Evolutionary conservation across 78 protist species (phyloP), one percentile per base, ranked within the genome.

Genomic region (Dictyostelium discoideum): DNA sequence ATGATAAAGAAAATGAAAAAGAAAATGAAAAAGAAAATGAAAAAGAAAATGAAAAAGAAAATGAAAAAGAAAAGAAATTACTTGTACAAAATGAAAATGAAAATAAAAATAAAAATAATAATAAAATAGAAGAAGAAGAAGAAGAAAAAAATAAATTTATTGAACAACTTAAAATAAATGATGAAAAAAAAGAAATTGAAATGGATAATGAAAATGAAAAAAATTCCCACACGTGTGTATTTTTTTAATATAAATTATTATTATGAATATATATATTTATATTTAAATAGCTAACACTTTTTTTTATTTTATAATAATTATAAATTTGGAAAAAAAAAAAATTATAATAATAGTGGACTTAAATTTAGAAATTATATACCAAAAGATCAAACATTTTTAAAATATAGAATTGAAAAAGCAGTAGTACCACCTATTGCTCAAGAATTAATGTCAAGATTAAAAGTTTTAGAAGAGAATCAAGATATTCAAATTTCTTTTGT

Each of bases 311-410:
- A 32, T 32, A 32, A 32, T 32, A 32, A 32, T 32, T 32, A 32
- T 32, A 32, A 32, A 32, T 32, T 32, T 32, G 50, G 11, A 7
- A 50, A 14, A 80, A 48, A 80, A 4, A 57, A 32, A 60, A 32
- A 26, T 10, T 0, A 73, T 11, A 73, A 63, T 22, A 63, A 20
- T 63, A 86, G 92, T 18, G 94, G 94, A 90, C 32, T 90, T 8
- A 90, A 90, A 37, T 90, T 90, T 90, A 90, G 94, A 82, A 90
- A 90, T 50, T 90, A 90, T 72, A 40, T n/a, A 81, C 94, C 94
- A 48, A 90, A 48, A 50, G 94, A 90, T 20, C 26, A 16, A 40
- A 81, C 82, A 81, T 39, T 90, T 18, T 22, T 29, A 69, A 40
- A 57, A 82, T 90, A 90, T 72, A 80, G 67, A 50, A 1, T 90